Base-by-base conservation (phyloP, 805 yeast species). In the Candida peoriensis region DNA sequence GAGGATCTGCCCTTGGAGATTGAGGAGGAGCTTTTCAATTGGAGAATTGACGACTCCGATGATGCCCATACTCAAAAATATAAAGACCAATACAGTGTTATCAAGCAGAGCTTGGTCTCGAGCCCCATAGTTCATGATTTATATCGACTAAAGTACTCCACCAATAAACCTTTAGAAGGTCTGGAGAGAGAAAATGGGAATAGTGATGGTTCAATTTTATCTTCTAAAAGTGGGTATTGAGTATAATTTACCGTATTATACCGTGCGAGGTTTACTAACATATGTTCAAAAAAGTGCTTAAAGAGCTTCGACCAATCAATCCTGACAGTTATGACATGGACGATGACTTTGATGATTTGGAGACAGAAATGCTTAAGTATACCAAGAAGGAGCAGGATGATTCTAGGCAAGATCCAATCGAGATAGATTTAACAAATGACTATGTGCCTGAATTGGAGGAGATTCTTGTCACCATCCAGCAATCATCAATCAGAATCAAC, bases 111-210 rank as follows among this genome's bases (percentile, higher is more conserved):
- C 10, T 41, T 71, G n/a, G 44, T 66, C 23, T 58, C 59, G 13
- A 63, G 72, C 13, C 71, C 75, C 2, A 48, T 63, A 2, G 48
- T 68, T 20, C 45, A 49, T 18, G 48, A 54, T 14, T 56, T 70
- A 17, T 55, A 57, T 38, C 59, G 60, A 10, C 33, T 70, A 11
- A 39, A 20, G 8, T 45, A 32, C 34, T 23, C 44, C 5, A n/a
- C 28, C 4, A 41, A 42, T 21, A 51, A 52, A 25, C 41, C 46
- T 10, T 10, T 43, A 6, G 34, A 40, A 15, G 56, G 55, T 1
- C 36, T 51, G 16, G 45, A 37, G 2, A 12, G 15, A 4, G 44
- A 43, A 20, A n/a, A 13, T 0, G 11, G 17, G 1, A 33, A 15
- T 1, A 30, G 30, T 6, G 52, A 53, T 33, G 57, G 54, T 1